These are phyloP conservation scores for Taphrina confusa DNA, from an alignment of 1,139 yeast genomes.

Conservation along the genomic window DNA sequence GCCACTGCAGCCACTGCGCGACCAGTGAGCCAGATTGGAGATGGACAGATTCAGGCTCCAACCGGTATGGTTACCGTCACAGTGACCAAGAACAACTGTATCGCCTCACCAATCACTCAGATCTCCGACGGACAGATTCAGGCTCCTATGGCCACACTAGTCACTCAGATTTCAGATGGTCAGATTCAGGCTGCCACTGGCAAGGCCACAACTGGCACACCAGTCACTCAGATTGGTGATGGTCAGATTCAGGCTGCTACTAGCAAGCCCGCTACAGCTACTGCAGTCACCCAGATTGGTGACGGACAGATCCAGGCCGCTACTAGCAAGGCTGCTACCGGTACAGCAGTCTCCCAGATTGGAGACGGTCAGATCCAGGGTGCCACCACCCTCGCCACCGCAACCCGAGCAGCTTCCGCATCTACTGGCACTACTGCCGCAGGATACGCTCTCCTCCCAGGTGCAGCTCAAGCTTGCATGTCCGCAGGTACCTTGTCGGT, in stretches of 20 bases:
- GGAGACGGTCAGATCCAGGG: constrained; percentile 47
- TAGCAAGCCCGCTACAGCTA: constrained; percentile 45
- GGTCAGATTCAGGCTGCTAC: constrained; percentile 50
- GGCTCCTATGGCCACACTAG: constrained; percentile 46
- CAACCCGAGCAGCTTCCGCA: constrained; percentile 45
- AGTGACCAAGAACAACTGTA: constrained; percentile 37
- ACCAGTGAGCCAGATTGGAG: constrained; percentile 52
- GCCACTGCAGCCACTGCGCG: constrained; percentile 41
- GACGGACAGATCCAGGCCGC: constrained; percentile 55
- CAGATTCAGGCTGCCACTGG: constrained; percentile 57
- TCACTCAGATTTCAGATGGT: constrained; percentile 61
- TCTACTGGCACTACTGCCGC: constrained; percentile 41
- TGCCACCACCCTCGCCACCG: constrained; percentile 46
- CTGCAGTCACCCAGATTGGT: constrained; percentile 51
- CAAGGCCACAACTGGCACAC: constrained; percentile 43
- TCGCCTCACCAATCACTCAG: constrained; percentile 49
- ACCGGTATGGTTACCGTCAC: constrained; percentile 42
- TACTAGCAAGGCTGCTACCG: constrained; percentile 48
- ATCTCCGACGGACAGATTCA: constrained; percentile 55
- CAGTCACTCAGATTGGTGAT: constrained; percentile 47
- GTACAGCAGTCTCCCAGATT: constrained; percentile 48
- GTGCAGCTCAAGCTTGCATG: constrained; percentile 30
- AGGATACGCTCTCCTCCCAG: constrained; percentile 32
- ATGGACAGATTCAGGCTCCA: constrained; percentile 53
- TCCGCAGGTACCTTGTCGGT: constrained; percentile 42